Evolutionary conservation across 164 flowering plant genomes (phyloP), one percentile per base, ranked within the genome.

Genomic region (Amborella trichopoda): DNA sequence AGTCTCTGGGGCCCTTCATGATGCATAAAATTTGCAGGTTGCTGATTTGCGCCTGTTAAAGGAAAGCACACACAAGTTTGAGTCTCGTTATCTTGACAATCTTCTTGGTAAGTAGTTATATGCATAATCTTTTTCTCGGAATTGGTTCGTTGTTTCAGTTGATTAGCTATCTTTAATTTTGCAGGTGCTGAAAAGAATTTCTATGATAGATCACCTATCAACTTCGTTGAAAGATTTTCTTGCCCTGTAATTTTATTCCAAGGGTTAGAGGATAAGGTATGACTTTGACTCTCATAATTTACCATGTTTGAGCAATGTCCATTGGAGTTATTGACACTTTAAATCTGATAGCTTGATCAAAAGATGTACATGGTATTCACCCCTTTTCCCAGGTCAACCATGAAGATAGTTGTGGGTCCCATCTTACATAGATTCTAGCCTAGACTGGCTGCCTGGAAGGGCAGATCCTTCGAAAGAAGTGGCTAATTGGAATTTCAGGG

Each of bases 211-310:
- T 77, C 96, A 9, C 96, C 99, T 6, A 88, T 93, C 65, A 93
- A 93, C 67, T 69, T 44, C 59, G 99, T 82, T 48, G 84, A 84
- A 46, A 68, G 62, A 22, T 87, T 93, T 59, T 88, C 96, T 53
- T 88, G 96, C 60, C 99, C 99, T 34, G 75, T 77, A 22, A 88
- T 93, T 45, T 67, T 93, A 12, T 88, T 93, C 59, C 99, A 93
- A 63, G 99, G 96, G 50, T 59, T 88, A 68, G 95, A 93, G 12
- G 96, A 93, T 69, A 93, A 88, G 91, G 99, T 84, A 74, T 26
- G 52, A 36, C n/a, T 14, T 37, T 5, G n/a, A n/a, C n/a, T n/a
- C n/a, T n/a, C n/a, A n/a, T n/a, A n/a, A n/a, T n/a, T n/a, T n/a
- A n/a, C n/a, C n/a, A n/a, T n/a, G n/a, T n/a, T n/a, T n/a, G n/a